phyloP scores from a whole-genome alignment of 192 early-diverging fungal species.

The Linnemannia exigua region DNA sequence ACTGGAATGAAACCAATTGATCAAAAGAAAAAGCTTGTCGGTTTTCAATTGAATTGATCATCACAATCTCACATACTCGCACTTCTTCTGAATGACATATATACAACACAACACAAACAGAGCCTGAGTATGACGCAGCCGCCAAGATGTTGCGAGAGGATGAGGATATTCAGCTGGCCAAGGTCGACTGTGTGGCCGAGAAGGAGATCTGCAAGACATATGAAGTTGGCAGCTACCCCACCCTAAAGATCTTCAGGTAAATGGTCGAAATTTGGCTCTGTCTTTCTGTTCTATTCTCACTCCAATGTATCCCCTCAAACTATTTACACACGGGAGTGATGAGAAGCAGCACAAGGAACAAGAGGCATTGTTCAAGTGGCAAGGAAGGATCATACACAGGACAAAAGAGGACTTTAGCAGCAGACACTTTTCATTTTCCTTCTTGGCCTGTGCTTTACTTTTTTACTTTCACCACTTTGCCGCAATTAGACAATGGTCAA shows the following conservation, averaged over 20 bases:
- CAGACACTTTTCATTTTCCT: neutral
- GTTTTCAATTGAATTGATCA: neutral
- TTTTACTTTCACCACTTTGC: neutral
- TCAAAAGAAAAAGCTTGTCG: neutral
- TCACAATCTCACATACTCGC: too few species aligned
- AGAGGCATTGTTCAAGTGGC: neutral
- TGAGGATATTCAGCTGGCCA: slow-evolving; percentile 74
- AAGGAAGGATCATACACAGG: neutral
- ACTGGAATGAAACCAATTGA: neutral
- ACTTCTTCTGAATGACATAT: neutral
- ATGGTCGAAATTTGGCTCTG: slow-evolving; percentile 47
- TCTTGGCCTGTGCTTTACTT: neutral
- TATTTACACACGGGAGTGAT: neutral
- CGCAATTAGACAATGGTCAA: neutral
- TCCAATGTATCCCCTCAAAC: neutral
- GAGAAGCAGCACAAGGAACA: neutral
- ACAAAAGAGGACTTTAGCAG: neutral
- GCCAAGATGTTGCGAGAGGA: slow-evolving; percentile 63
- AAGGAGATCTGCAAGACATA: slow-evolving; percentile 78
- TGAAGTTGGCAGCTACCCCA: slow-evolving; percentile 86
- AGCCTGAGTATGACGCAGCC: slow-evolving; percentile 75
- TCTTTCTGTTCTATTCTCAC: neutral
- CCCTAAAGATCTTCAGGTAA: slow-evolving; percentile 89
- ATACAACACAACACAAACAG: slow-evolving; percentile 22
- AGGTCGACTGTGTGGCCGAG: slow-evolving; percentile 82